Conservation (phyloP, 1,139 yeast species). For the Saccharomyces hybrid region DNA sequence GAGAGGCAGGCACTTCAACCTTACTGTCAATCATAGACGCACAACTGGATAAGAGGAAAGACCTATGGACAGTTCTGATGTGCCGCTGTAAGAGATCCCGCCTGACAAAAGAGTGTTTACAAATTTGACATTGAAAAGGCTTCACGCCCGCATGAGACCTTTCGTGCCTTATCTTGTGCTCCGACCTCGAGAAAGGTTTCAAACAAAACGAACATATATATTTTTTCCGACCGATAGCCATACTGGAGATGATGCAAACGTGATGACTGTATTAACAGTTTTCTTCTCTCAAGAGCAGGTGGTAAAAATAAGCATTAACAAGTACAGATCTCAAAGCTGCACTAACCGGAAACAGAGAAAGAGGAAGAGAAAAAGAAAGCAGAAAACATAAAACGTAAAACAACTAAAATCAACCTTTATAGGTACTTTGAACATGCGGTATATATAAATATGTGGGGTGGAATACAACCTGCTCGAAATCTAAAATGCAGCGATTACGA, state of each 20-base stretch:
- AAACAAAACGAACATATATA: slow-evolving; percentile 78
- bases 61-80: slow-evolving; percentile 64
- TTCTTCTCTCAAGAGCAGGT: slow-evolving; percentile 6
- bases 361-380: not conserved
- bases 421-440: not conserved
- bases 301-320: not conserved
- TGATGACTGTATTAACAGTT: not conserved
- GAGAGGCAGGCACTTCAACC: not conserved
- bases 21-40: not conserved
- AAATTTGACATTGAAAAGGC: slow-evolving; percentile 68
- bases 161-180: slow-evolving; percentile 77
- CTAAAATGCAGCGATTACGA: not conserved
- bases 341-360: not conserved
- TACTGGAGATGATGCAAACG: slow-evolving; percentile 12
- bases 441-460: not conserved
- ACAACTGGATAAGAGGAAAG: not conserved
- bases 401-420: not conserved
- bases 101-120: slow-evolving; percentile 68
- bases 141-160: slow-evolving; percentile 78
- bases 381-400: not conserved
- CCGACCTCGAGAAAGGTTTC: slow-evolving; percentile 71
- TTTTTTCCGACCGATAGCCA: slow-evolving; percentile 38
- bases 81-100: slow-evolving; percentile 71
- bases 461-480: not conserved
- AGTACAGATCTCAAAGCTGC: not conserved